Evolutionary conservation across 345 rosid genomes (phyloP), one percentile per base, ranked within the genome.

Genomic region (Populus davidiana): DNA sequence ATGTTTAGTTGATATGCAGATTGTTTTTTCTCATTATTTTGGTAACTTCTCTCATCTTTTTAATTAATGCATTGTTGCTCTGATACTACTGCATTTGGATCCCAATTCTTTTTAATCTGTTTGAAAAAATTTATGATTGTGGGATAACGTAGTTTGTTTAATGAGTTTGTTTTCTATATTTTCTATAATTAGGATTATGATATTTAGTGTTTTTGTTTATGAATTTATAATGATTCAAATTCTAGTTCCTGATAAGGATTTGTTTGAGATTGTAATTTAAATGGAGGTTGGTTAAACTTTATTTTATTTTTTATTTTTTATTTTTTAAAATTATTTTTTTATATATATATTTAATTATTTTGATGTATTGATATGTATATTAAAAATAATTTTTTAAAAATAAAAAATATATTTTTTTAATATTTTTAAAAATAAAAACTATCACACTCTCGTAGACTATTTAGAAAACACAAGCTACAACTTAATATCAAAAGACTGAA

Each of bases 21-120:
- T 27, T 27, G 27, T 27, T 27, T 27, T 27, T 27, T 27, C 1
- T 27, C 27, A 10, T 25, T 74, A 5, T 63, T 70, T 50, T 86
- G 88, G 88, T 86, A 75, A 75, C 78, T 76, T 35, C 39, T 47
- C 59, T 20, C 7, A 25, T 35, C 56, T 72, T 44, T 14, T 29
- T 17, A n/a, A 31, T 52, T 27, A 27, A 27, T 27, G 38, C 59
- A 12, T 3, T 13, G 20, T 50, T 67, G 25, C 31, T 25, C 39
- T 25, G 25, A 5, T 29, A 6, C 41, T 47, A 31, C 33, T 31
- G 43, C 20, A n/a, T 10, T 41, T 17, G 69, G n/a, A 25, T 62
- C 27, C 8, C 27, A 11, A 25, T 0, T 59, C 63, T 36, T 18
- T 23, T 63, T 56, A 20, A 25, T 49, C 14, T 16, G 39, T 43